Base-by-base conservation (phyloP, 768 basidiomycete genomes). In the Rubroboletus satanas region DNA sequence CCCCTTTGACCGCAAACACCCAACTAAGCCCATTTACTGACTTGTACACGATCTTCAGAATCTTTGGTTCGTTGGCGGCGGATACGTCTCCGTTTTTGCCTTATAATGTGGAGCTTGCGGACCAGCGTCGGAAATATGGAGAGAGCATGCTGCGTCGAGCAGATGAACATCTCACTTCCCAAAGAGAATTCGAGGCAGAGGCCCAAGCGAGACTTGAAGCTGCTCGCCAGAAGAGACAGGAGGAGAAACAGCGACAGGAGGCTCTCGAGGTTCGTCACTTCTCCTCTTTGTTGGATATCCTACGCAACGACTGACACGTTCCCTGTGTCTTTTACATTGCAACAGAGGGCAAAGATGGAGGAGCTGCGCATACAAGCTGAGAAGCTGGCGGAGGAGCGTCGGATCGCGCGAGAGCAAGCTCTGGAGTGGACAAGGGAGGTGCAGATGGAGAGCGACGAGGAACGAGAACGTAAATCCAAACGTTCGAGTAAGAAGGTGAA, bases 91-190 rank as follows among this genome's bases (percentile, higher is more conserved):
- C 80, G 0, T 73, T 79, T 45, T 77, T 95, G 17, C 92, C 93
- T 0, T 98, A 98, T 71, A 90, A 79, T 62, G 78, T 81, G 10
- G 93, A 96, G 45, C 80, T 98, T 44, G 93, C 94, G 0, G 88
- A 93, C 61, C 89, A 96, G 61, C 84, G 97, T 42, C 80, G 85
- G 37, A 88, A 88, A 68, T 99, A 98, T 63, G 93, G 94, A 12
- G 88, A 91, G 57, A 87, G 80, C 63, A 85, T 98, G 79, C 68
- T 96, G 50, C 80, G 90, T 52, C 85, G 85, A 49, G 87, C 84
- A 3, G 88, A 90, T 11, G 91, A 90, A 39, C 93, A 96, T 65
- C 74, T 93, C 23, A 71, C 79, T 5, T 75, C 80, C 17, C 93
- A 96, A 66, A 75, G 80, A 50, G 81, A 84, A 52, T 80, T 83